Evolutionary conservation across 1,284 basidiomycete species (phyloP).

Genomic region (Cutaneotrichosporon sp.): DNA sequence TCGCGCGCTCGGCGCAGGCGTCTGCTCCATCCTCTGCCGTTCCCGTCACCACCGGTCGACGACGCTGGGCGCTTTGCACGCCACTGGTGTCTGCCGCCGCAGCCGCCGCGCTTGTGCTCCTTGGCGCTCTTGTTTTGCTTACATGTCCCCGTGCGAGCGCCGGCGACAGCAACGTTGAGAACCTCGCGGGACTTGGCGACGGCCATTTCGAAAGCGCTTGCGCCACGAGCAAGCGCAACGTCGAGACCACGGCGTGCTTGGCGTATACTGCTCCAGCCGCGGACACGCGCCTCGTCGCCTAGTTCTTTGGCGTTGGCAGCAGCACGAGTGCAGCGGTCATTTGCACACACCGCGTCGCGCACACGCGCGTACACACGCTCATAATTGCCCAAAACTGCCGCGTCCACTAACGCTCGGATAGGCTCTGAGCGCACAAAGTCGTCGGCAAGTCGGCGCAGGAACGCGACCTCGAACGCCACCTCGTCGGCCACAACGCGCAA

Average conservation of each 20-base stretch:
- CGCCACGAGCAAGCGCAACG: background rate
- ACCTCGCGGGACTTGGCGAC: background rate
- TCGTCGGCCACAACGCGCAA: background rate
- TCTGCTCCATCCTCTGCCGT: no score
- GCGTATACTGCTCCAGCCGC: background rate
- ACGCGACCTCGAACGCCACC: background rate
- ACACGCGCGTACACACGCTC: background rate
- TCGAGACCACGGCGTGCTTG: conserved; percentile 1
- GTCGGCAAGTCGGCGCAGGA: background rate
- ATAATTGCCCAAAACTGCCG: background rate
- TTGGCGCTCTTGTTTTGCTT: no score
- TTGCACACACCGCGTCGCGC: conserved; percentile 1
- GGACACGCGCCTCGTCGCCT: background rate
- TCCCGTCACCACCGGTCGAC: no score
- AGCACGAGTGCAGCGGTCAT: conserved; percentile 7
- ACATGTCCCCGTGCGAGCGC: background rate
- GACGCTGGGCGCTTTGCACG: no score
- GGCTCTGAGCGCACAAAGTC: conserved; percentile 1
- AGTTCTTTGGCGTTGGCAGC: background rate
- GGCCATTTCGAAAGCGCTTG: background rate
- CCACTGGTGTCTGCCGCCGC: no score
- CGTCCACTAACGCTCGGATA: background rate
- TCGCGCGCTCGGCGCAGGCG: no score
- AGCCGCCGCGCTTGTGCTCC: no score
- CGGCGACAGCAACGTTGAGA: background rate